Evolutionary conservation across 2,329 filamentous ascomycete genomes (phyloP).

Genomic region (Hansfordia pulvinata): DNA sequence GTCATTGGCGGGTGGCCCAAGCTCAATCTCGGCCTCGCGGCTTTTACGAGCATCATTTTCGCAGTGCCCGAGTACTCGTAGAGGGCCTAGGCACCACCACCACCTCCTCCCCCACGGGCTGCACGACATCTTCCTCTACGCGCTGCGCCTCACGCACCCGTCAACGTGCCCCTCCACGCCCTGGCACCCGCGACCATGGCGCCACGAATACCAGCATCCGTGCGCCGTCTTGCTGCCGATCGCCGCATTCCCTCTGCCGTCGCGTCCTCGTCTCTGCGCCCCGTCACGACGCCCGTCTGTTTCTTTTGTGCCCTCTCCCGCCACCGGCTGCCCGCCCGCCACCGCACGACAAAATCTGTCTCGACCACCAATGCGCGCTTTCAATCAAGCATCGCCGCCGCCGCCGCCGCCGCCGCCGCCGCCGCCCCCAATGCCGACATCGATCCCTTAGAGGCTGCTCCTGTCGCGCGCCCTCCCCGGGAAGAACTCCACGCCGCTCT

Average conservation of each 20-base stretch:
- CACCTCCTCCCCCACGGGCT: no score
- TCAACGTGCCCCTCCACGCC: no score
- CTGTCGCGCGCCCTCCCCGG: slow-evolving; percentile 19
- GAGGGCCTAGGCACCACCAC: no score
- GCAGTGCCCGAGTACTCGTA: no score
- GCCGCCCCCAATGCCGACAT: neutral
- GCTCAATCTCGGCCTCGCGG: no score
- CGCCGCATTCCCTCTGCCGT: neutral
- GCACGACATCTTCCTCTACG: no score
- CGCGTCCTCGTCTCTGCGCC: neutral
- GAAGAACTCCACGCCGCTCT: slow-evolving; percentile 46
- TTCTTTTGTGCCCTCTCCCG: slow-evolving; percentile 16
- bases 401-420: slow-evolving; percentile 3
- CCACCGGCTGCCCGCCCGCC: slow-evolving; percentile 2
- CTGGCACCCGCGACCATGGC: neutral
- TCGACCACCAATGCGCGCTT: slow-evolving; percentile 8
- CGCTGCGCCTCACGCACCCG: no score
- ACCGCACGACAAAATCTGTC: slow-evolving; percentile 9
- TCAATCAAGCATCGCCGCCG: slow-evolving; percentile 8
- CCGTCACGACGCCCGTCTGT: slow-evolving; percentile 9
- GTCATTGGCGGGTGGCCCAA: no score
- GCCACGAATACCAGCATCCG: neutral
- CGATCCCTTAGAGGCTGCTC: no score
- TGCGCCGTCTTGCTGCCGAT: neutral
- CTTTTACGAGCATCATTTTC: no score